Conservation (phyloP, 2,329 filamentous ascomycete genomes). For the Hypoxylon sp. region DNA sequence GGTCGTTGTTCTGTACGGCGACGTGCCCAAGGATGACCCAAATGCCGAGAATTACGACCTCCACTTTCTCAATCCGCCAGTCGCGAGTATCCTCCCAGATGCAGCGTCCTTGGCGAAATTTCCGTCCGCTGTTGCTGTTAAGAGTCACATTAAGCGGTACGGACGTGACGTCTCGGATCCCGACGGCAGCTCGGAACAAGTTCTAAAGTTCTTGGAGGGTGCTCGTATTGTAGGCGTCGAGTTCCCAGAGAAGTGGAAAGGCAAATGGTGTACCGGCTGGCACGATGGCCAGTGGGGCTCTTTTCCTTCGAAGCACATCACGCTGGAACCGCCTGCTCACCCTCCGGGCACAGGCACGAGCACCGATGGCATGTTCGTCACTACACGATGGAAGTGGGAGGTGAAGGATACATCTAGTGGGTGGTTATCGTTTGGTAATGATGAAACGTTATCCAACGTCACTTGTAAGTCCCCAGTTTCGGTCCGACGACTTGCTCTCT, state of each 20-base stretch:
- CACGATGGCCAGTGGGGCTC: conserved; percentile 52
- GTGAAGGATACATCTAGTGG: conserved; percentile 52
- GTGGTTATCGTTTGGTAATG: conserved; percentile 60
- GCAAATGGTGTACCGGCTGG: conserved; percentile 56
- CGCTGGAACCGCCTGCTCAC: conserved; percentile 50
- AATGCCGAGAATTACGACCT: conserved; percentile 56
- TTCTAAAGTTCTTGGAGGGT: conserved; percentile 58
- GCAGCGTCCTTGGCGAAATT: conserved; percentile 45
- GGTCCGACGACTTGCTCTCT: not conserved
- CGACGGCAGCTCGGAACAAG: conserved; percentile 52
- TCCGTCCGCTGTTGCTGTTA: conserved; percentile 55
- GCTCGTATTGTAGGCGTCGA: conserved; percentile 54
- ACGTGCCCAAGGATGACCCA: conserved; percentile 38
- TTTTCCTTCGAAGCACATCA: conserved; percentile 52
- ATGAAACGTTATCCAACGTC: conserved; percentile 65
- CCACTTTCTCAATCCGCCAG: conserved; percentile 54
- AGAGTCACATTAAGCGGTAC: conserved; percentile 56
- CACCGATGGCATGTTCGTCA: conserved; percentile 46
- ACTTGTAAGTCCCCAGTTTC: conserved; percentile 60
- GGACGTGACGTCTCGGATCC: conserved; percentile 56
- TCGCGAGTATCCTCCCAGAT: conserved; percentile 52
- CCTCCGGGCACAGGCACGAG: conserved; percentile 40
- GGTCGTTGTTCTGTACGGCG: conserved; percentile 57
- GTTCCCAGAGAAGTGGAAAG: conserved; percentile 55
- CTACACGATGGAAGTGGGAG: conserved; percentile 55